A percentile compares a stretch with the other conserved stretches of the same genome.
These are phyloP conservation scores for Lyophyllum shimeji DNA, from an alignment of 768 basidiomycete species.

Conservation along the genomic window DNA sequence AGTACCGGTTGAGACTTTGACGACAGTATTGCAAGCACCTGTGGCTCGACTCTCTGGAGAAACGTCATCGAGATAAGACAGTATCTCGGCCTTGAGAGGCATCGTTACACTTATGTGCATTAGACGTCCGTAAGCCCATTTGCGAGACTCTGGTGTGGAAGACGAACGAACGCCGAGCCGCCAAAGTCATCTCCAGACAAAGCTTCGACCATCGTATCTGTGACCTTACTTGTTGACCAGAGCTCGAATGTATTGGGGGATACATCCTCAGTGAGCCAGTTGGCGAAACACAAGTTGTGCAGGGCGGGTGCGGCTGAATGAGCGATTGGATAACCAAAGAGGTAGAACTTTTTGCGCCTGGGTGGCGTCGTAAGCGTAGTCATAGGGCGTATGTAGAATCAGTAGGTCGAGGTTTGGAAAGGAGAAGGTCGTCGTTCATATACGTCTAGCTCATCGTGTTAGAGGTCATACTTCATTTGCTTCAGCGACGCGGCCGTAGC, in stretches of 20 bases:
- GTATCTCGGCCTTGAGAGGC: slow-evolving; percentile 33
- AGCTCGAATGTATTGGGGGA: slow-evolving; percentile 22
- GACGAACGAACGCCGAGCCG: slow-evolving; percentile 30
- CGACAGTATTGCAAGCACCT: slow-evolving; percentile 34
- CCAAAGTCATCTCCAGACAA: slow-evolving; percentile 26
- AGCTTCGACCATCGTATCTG: slow-evolving; percentile 23
- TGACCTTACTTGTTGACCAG: slow-evolving; percentile 34
- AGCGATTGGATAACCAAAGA: slow-evolving; percentile 35
- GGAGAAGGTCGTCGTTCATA: no score
- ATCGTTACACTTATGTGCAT: slow-evolving; percentile 29
- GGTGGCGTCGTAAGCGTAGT: background rate
- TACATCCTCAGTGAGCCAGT: slow-evolving; percentile 16
- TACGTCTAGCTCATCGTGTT: no score
- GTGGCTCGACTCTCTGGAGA: slow-evolving; percentile 30
- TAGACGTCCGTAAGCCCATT: background rate
- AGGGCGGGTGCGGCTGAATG: slow-evolving; percentile 32
- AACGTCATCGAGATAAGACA: slow-evolving; percentile 31
- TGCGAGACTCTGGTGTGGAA: background rate
- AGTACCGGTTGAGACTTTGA: slow-evolving; percentile 27
- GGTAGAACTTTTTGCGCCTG: slow-evolving; percentile 20
- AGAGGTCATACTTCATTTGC: no score
- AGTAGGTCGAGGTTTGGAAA: no score
- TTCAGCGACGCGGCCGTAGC: background rate
- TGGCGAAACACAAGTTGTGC: slow-evolving; percentile 30
- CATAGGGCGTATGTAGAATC: background rate